Evolutionary conservation across 2,329 filamentous ascomycete genomes (phyloP).

Genomic region (Paraphoma chrysanthemicola): DNA sequence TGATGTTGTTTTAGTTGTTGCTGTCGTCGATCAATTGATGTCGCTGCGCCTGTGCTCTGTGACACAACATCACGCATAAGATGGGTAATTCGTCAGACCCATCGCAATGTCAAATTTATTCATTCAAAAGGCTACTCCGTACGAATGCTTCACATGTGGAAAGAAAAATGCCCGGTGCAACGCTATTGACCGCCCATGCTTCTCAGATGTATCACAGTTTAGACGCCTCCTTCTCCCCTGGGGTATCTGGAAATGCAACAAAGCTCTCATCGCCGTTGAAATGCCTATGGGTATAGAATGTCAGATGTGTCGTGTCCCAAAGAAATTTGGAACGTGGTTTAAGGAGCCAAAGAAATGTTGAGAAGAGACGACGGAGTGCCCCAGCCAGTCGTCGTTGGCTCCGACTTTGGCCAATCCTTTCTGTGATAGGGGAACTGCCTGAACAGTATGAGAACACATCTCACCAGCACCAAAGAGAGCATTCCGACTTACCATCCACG

Average conservation of each 20-base stretch:
- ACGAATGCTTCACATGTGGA: not conserved
- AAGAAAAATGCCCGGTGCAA: not conserved
- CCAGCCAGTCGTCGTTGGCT: constrained; percentile 3
- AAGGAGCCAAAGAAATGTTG: constrained; percentile 1
- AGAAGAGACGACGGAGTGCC: constrained; percentile 3
- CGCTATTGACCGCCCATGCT: too few species aligned
- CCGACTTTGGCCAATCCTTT: constrained; percentile 16
- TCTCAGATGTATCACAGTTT: constrained; percentile 28
- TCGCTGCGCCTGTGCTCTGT: too few species aligned
- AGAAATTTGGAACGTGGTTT: not conserved
- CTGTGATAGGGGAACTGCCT: constrained; percentile 8
- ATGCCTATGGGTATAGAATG: constrained; percentile 27
- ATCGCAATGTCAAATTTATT: too few species aligned
- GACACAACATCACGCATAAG: too few species aligned
- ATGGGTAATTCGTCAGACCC: too few species aligned
- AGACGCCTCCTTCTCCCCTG: constrained; percentile 19
- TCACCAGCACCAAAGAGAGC: not conserved
- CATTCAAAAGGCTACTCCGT: not conserved
- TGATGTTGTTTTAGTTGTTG: too few species aligned
- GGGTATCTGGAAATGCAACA: constrained; percentile 33
- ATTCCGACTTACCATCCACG: constrained; percentile 74
- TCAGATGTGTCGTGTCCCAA: not conserved
- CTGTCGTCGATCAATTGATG: too few species aligned
- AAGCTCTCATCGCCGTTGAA: constrained; percentile 49
- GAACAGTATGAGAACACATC: not conserved